Conservation (phyloP, 331 rosid species). For the Phaseolus coccineus region DNA sequence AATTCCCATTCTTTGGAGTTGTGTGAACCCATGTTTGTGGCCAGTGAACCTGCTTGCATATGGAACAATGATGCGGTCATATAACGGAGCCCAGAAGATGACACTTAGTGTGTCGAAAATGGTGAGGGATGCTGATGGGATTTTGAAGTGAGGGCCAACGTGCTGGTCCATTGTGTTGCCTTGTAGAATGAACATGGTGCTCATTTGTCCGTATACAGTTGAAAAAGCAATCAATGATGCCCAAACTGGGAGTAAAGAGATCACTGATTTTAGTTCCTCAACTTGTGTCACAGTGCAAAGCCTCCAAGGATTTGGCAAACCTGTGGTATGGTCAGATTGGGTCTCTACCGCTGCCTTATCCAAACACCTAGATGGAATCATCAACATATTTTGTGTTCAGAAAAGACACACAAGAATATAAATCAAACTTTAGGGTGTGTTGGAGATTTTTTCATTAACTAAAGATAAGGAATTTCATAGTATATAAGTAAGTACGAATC, state of each 20-base stretch:
- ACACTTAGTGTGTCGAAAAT: slow-evolving; percentile 74
- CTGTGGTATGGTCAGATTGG: slow-evolving; percentile 45
- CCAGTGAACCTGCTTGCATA: slow-evolving; percentile 65
- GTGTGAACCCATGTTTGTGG: slow-evolving; percentile 70
- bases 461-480: no score
- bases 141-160: slow-evolving; percentile 68
- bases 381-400: slow-evolving; percentile 1
- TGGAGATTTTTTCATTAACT: no score
- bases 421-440: background rate
- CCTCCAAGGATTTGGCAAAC: slow-evolving; percentile 60
- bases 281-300: slow-evolving; percentile 85
- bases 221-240: slow-evolving; percentile 72
- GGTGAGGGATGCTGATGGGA: slow-evolving; percentile 82
- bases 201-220: slow-evolving; percentile 77
- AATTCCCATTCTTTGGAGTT: slow-evolving; percentile 80
- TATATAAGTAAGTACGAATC: no score
- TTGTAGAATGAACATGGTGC: slow-evolving; percentile 82
- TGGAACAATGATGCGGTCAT: slow-evolving; percentile 67
- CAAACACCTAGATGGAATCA: slow-evolving; percentile 62
- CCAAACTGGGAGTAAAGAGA: slow-evolving; percentile 72
- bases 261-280: slow-evolving; percentile 71
- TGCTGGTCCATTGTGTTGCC: slow-evolving; percentile 81
- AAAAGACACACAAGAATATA: background rate
- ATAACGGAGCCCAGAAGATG: slow-evolving; percentile 70
- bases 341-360: slow-evolving; percentile 77